Evolutionary conservation across 768 basidiomycete species (phyloP).

Genomic region (Zangia roseola): DNA sequence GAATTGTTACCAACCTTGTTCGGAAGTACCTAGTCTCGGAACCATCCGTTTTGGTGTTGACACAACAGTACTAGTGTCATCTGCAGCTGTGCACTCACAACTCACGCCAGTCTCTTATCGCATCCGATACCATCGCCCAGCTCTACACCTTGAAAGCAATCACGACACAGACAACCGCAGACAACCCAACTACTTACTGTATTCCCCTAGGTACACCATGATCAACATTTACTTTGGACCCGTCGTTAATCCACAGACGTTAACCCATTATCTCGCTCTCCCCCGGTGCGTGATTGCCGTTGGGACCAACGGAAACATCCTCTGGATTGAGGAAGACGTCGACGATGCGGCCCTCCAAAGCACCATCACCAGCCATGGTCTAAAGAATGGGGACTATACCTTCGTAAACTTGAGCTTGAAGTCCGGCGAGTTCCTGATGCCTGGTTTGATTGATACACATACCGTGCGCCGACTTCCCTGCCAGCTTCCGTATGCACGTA

Average conservation of each 20-base stretch:
- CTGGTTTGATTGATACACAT: constrained; percentile 89
- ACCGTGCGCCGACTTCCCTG: constrained; percentile 50
- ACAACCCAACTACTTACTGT: too few relatives aligned
- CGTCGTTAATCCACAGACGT: constrained; percentile 50
- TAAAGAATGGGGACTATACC: constrained; percentile 28
- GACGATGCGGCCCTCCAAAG: constrained; percentile 47
- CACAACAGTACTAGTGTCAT: too few relatives aligned
- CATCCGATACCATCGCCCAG: too few relatives aligned
- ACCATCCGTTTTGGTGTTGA: too few relatives aligned
- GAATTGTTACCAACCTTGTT: too few relatives aligned
- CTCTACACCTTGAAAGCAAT: too few relatives aligned
- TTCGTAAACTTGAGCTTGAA: constrained; percentile 36
- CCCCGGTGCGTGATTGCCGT: constrained; percentile 59
- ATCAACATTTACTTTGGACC: constrained; percentile 53
- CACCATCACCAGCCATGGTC: constrained; percentile 49
- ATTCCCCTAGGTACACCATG: too few relatives aligned
- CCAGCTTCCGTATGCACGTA: background rate
- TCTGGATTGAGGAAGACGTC: constrained; percentile 70
- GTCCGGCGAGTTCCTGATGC: constrained; percentile 70
- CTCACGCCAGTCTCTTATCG: too few relatives aligned
- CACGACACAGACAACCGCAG: too few relatives aligned
- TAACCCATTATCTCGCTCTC: constrained; percentile 43
- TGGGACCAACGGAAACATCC: constrained; percentile 50
- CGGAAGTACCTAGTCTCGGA: too few relatives aligned
- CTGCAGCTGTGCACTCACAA: too few relatives aligned